Percentiles rank a stretch among this genome's conserved stretches.
Conservation (phyloP, 2,329 filamentous ascomycete genomes). For the Ceratocystis papillata region DNA sequence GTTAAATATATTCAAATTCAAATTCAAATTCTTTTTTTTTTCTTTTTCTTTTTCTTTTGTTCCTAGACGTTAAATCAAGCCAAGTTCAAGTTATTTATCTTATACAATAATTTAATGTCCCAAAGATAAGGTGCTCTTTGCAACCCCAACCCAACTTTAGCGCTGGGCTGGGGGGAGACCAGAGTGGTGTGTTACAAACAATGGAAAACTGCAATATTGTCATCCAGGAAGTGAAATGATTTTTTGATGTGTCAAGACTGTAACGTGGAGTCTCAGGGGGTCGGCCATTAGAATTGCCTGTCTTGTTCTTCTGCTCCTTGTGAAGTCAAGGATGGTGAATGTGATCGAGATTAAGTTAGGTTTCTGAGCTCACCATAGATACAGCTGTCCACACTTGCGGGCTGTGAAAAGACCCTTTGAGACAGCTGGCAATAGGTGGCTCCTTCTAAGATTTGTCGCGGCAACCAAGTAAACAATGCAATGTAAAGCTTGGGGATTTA, state of each 20-base stretch:
- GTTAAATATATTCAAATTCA: no score
- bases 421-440: constrained; percentile 1
- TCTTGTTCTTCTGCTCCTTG: background rate
- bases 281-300: background rate
- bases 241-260: background rate
- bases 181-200: background rate
- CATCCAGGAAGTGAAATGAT: background rate
- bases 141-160: no score
- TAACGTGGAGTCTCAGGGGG: background rate
- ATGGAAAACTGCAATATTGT: background rate
- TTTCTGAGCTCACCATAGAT: background rate
- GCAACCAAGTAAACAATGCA: constrained; percentile 13
- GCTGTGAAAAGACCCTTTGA: background rate
- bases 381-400: background rate
- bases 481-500: background rate
- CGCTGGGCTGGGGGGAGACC: no score
- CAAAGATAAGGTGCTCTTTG: no score
- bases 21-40: no score
- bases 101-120: no score
- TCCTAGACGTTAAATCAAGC: no score
- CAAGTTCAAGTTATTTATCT: no score
- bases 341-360: background rate
- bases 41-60: no score
- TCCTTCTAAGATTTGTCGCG: constrained; percentile 13
- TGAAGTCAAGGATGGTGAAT: background rate